Evolutionary conservation across 2,329 filamentous ascomycete species (phyloP).

Genomic region (Colletotrichum graminicola): DNA sequence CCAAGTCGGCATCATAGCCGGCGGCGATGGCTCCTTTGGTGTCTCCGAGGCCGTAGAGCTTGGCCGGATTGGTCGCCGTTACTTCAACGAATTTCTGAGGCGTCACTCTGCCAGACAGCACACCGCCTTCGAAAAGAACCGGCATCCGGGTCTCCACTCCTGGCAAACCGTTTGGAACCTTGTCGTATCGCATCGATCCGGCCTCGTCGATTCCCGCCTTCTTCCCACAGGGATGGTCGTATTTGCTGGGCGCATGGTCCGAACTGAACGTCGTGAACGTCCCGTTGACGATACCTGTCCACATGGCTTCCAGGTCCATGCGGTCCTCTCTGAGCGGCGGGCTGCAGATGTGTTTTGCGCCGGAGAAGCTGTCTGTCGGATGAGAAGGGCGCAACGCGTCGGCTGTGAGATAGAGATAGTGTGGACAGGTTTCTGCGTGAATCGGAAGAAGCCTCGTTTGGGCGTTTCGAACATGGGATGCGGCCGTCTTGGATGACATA

Average conservation of each 20-base stretch:
- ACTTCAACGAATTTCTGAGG: constrained; percentile 66
- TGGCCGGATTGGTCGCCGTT: constrained; percentile 66
- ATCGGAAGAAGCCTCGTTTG: constrained; percentile 58
- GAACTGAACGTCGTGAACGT: constrained; percentile 65
- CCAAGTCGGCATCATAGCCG: constrained; percentile 68
- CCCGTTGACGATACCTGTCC: constrained; percentile 62
- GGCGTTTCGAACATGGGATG: constrained; percentile 59
- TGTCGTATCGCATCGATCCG: constrained; percentile 58
- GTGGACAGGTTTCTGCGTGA: constrained; percentile 68
- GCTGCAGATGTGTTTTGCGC: constrained; percentile 67
- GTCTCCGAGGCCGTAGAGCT: constrained; percentile 68
- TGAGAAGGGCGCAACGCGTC: constrained; percentile 53
- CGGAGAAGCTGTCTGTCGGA: constrained; percentile 62
- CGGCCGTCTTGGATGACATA: constrained; percentile 61
- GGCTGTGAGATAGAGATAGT: constrained; percentile 67
- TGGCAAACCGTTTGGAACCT: constrained; percentile 70
- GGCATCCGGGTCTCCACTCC: constrained; percentile 69
- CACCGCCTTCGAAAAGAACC: constrained; percentile 47
- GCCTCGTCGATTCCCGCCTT: constrained; percentile 54
- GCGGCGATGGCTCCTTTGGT: constrained; percentile 63
- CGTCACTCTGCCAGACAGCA: constrained; percentile 56
- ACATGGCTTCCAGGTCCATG: constrained; percentile 63
- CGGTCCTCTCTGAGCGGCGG: constrained; percentile 61
- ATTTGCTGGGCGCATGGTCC: constrained; percentile 63
- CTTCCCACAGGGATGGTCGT: constrained; percentile 61